phyloP scores from a whole-genome alignment of 2,329 filamentous ascomycete genomes.

The Epichloe coenophiala region DNA sequence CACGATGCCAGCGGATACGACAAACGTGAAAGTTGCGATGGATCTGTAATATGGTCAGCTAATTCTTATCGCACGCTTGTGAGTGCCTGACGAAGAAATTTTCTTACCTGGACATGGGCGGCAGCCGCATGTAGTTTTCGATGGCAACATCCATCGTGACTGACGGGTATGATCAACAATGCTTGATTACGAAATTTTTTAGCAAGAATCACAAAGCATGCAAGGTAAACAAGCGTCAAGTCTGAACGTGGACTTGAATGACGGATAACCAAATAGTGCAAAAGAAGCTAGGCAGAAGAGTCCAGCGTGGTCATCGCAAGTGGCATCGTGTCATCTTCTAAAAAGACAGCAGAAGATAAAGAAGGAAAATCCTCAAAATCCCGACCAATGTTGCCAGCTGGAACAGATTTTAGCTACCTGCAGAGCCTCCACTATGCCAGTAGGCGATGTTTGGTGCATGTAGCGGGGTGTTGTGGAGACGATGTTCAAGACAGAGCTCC shows the following conservation, averaged over 20 bases:
- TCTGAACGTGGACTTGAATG: background rate
- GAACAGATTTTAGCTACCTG: constrained; percentile 1
- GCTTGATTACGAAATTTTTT: background rate
- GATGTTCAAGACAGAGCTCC: background rate
- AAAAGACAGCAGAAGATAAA: constrained; percentile 7
- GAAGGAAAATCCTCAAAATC: constrained; percentile 1
- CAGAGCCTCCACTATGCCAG: constrained; percentile 8
- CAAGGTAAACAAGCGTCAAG: background rate
- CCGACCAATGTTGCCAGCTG: background rate
- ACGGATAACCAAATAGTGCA: constrained; percentile 12
- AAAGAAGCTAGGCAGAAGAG: constrained; percentile 11
- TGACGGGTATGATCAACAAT: constrained; percentile 5
- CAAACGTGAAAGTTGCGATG: constrained; percentile 46
- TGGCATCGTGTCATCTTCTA: constrained; percentile 21
- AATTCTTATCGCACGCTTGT: background rate
- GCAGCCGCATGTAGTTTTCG: constrained; percentile 26
- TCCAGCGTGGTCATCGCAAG: constrained; percentile 16
- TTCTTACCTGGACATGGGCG: constrained; percentile 29
- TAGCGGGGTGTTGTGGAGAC: constrained; percentile 7
- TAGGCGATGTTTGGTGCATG: constrained; percentile 5
- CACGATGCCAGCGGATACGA: constrained; percentile 46
- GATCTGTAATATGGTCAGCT: constrained; percentile 36
- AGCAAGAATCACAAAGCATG: constrained; percentile 8
- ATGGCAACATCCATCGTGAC: constrained; percentile 19
- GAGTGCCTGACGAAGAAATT: constrained; percentile 3